Percentiles rank a stretch among this genome's conserved stretches.
phyloP scores from a whole-genome alignment of 2,329 filamentous ascomycete species.

The Arthroderma sp. region DNA sequence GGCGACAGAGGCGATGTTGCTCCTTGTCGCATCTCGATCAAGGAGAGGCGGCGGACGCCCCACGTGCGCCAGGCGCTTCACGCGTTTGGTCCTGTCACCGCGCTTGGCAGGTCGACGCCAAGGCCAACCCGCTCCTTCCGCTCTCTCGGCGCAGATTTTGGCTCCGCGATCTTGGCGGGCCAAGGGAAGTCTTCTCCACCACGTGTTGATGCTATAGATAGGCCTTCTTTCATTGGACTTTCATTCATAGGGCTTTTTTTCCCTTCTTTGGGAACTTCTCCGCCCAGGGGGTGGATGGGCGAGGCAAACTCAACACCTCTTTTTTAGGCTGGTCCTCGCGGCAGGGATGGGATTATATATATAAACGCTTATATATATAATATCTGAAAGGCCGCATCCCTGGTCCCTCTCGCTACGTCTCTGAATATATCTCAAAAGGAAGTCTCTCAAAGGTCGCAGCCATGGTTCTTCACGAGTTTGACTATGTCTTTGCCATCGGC shows the following conservation, averaged over 20 bases:
- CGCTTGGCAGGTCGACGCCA: neutral
- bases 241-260: neutral
- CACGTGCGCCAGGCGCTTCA: neutral
- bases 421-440: neutral
- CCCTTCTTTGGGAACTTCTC: neutral
- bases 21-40: no score
- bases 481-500: constrained; percentile 33
- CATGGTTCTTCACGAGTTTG: constrained; percentile 20
- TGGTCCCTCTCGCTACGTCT: neutral
- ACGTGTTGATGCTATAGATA: neutral
- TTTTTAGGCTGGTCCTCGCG: neutral
- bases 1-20: neutral
- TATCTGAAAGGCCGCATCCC: no score
- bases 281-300: neutral
- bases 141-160: neutral
- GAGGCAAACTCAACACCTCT: neutral
- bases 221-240: neutral
- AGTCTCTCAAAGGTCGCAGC: neutral
- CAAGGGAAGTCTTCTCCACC: neutral
- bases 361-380: neutral
- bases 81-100: neutral
- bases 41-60: neutral
- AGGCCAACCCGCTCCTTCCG: neutral
- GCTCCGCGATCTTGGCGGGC: neutral
- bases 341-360: neutral